Percentiles rank a stretch among this genome's conserved stretches.
Conservation (phyloP, 1,284 basidiomycete species). For the Puccinia sorghi region DNA sequence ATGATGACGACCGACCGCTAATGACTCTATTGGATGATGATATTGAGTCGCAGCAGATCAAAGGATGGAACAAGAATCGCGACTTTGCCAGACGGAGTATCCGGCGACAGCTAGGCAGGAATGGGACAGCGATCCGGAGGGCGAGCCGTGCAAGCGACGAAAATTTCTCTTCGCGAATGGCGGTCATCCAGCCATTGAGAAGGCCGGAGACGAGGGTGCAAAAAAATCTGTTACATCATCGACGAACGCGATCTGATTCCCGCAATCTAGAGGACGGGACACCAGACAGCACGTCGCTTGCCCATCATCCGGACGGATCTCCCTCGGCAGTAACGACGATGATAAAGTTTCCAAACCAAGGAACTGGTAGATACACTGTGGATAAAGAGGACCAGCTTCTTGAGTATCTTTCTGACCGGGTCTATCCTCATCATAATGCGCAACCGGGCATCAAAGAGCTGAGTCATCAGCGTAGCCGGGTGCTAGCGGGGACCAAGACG, state of each 20-base stretch:
- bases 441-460: background rate
- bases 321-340: background rate
- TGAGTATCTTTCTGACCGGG: background rate
- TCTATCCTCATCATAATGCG: background rate
- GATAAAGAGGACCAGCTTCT: constrained; percentile 4
- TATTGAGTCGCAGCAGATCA: constrained; percentile 5
- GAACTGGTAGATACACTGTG: background rate
- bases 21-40: constrained; percentile 6
- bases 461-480: background rate
- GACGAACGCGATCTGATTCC: background rate
- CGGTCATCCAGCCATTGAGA: background rate
- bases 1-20: constrained; percentile 32
- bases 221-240: background rate
- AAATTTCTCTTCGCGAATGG: background rate
- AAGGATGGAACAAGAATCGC: constrained; percentile 46
- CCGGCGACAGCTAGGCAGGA: constrained; percentile 32
- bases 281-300: background rate
- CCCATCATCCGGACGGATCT: background rate
- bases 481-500: background rate
- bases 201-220: background rate
- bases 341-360: background rate
- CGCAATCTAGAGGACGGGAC: background rate
- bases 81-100: constrained; percentile 40
- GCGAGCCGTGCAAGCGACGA: constrained; percentile 2
- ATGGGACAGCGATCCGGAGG: background rate